Percentiles rank a stretch among this genome's conserved stretches.
These are phyloP conservation scores for Cladorrhinum samala DNA, from an alignment of 495 filamentous ascomycete genomes.

Conservation along the genomic window DNA sequence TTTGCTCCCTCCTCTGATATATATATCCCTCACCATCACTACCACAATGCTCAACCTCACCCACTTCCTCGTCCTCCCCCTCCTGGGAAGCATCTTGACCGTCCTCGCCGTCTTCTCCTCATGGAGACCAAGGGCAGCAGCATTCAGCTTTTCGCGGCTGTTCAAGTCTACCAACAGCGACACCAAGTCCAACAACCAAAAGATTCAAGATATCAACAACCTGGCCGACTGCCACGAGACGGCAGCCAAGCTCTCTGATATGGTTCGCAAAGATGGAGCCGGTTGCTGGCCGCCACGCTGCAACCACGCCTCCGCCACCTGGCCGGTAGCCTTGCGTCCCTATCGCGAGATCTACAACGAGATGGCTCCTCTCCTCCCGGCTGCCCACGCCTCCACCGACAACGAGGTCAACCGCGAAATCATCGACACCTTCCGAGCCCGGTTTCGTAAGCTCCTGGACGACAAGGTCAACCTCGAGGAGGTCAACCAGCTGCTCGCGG, in stretches of 20 bases:
- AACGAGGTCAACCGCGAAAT: constrained; percentile 14
- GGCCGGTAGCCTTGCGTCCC: constrained; percentile 24
- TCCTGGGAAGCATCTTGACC: constrained; percentile 2
- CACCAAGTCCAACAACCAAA: not conserved
- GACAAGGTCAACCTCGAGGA: constrained; percentile 21
- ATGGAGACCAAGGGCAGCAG: too few relatives aligned
- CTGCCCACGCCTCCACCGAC: constrained; percentile 17
- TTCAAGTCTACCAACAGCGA: not conserved
- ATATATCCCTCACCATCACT: not conserved
- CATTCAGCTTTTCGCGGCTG: too few relatives aligned
- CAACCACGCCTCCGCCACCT: constrained; percentile 16
- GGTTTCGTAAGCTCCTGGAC: constrained; percentile 13
- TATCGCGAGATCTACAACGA: constrained; percentile 34
- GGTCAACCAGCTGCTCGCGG: constrained; percentile 20
- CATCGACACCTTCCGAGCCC: constrained; percentile 10
- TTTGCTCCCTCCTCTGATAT: not conserved
- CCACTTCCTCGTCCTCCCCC: constrained; percentile 2
- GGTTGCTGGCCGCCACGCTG: constrained; percentile 31
- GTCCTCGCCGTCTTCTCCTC: not conserved
- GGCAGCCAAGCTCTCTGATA: constrained; percentile 13
- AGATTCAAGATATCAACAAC: constrained; percentile 3
- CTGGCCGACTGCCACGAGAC: constrained; percentile 21
- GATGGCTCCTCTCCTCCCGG: constrained; percentile 23
- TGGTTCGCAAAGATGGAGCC: constrained; percentile 30
- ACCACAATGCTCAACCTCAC: constrained; percentile 2